These are phyloP conservation scores for Pelargonium cotyledonis DNA, from an alignment of 441 rosid species.

Conservation along the genomic window DNA sequence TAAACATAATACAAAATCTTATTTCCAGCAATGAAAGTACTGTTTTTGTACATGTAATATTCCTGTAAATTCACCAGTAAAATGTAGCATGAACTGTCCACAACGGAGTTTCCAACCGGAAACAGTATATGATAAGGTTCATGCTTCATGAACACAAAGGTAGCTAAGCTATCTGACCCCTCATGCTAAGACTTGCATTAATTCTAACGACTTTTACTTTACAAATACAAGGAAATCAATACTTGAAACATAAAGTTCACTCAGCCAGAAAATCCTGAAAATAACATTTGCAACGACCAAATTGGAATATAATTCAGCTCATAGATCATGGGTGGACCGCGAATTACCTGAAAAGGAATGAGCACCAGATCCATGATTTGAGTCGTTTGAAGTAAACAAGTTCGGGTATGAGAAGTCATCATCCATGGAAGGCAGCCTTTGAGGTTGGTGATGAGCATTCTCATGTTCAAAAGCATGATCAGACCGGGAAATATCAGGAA, in stretches of 20 bases:
- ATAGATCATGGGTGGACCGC: constrained; percentile 31
- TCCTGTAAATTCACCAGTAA: background rate
- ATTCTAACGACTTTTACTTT: background rate
- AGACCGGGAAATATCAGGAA: too few relatives aligned
- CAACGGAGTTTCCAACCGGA: background rate
- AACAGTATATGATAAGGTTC: background rate
- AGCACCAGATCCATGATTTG: constrained; percentile 29
- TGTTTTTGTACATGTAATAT: background rate
- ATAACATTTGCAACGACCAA: too few relatives aligned
- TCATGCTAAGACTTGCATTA: background rate
- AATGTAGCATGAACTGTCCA: background rate
- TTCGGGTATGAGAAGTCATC: constrained; percentile 20
- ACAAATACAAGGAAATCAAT: constrained; percentile 1
- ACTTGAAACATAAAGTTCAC: background rate
- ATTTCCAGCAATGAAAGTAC: background rate
- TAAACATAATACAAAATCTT: background rate
- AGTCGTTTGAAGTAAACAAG: constrained; percentile 20
- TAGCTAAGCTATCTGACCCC: too few relatives aligned
- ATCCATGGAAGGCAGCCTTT: too few relatives aligned
- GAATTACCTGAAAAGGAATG: constrained; percentile 38
- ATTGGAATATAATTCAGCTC: constrained; percentile 14
- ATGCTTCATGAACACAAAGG: background rate
- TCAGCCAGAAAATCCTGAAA: background rate
- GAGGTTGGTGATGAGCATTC: too few relatives aligned
- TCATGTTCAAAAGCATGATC: too few relatives aligned